These are phyloP conservation scores for Prunus mongolica DNA, from an alignment of 306 rosid genomes.

Conservation along the genomic window DNA sequence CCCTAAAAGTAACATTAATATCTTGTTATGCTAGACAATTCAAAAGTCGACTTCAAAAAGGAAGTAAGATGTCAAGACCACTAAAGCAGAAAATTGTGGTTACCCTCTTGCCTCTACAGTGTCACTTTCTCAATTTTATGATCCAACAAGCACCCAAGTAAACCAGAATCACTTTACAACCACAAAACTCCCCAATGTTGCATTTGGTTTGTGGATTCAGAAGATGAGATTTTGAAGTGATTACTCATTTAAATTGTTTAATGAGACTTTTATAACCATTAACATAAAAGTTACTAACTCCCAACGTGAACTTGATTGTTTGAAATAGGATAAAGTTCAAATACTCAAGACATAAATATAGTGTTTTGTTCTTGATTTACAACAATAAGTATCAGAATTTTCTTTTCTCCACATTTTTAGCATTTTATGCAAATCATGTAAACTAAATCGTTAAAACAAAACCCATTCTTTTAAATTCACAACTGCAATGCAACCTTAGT, in stretches of 20 bases:
- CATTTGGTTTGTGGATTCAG: neutral
- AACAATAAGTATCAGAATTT: neutral
- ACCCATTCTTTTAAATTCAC: neutral
- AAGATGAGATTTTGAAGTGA: neutral
- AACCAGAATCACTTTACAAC: slow-evolving; percentile 1
- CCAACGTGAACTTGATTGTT: neutral
- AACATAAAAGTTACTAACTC: neutral
- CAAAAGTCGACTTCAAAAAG: neutral
- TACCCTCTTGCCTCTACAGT: neutral
- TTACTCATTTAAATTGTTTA: neutral
- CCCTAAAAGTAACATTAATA: neutral
- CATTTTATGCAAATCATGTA: neutral
- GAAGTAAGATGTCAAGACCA: neutral
- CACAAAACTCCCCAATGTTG: neutral
- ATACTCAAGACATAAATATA: neutral
- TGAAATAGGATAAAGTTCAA: neutral
- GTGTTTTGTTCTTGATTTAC: neutral
- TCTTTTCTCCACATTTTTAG: neutral
- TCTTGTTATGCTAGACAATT: neutral
- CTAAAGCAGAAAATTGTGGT: neutral
- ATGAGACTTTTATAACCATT: neutral
- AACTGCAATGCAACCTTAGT: neutral
- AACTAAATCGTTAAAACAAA: neutral
- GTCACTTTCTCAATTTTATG: neutral
- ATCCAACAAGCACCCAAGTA: neutral